Evolutionary conservation across 2,329 filamentous ascomycete genomes (phyloP).

Genomic region (Fusarium falciforme): DNA sequence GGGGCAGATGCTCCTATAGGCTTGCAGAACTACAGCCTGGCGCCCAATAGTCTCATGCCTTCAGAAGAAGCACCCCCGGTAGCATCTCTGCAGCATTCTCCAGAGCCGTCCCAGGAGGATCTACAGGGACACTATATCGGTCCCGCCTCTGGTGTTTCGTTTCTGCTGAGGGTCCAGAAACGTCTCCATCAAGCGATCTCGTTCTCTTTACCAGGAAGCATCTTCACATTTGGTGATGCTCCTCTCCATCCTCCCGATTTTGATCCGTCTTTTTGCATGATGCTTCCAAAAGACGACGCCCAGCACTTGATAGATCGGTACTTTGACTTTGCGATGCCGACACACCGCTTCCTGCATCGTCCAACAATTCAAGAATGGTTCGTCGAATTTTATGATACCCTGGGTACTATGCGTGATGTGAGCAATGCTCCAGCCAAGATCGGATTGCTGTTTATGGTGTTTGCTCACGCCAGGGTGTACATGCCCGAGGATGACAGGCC

Average conservation of each 20-base stretch:
- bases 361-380: constrained; percentile 63
- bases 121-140: constrained; percentile 49
- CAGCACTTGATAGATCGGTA: constrained; percentile 59
- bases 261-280: constrained; percentile 50
- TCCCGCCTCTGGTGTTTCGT: constrained; percentile 47
- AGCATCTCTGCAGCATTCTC: constrained; percentile 39
- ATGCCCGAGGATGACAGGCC: constrained; percentile 43
- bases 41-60: constrained; percentile 15
- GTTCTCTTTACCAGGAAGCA: constrained; percentile 46
- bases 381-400: constrained; percentile 52
- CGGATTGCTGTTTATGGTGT: constrained; percentile 61
- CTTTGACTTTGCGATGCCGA: constrained; percentile 68
- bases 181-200: constrained; percentile 43
- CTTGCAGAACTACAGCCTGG: constrained; percentile 11
- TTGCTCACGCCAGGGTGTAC: constrained; percentile 63
- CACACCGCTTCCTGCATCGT: constrained; percentile 65
- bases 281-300: constrained; percentile 53
- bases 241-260: constrained; percentile 53
- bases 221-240: constrained; percentile 63
- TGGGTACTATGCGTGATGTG: constrained; percentile 43
- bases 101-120: constrained; percentile 46
- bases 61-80: constrained; percentile 6
- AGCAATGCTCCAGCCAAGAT: constrained; percentile 44
- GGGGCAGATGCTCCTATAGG: background rate
- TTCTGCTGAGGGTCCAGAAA: constrained; percentile 47